These are phyloP conservation scores for Exidia glandulosa DNA, from an alignment of 768 basidiomycete genomes.

Conservation along the genomic window DNA sequence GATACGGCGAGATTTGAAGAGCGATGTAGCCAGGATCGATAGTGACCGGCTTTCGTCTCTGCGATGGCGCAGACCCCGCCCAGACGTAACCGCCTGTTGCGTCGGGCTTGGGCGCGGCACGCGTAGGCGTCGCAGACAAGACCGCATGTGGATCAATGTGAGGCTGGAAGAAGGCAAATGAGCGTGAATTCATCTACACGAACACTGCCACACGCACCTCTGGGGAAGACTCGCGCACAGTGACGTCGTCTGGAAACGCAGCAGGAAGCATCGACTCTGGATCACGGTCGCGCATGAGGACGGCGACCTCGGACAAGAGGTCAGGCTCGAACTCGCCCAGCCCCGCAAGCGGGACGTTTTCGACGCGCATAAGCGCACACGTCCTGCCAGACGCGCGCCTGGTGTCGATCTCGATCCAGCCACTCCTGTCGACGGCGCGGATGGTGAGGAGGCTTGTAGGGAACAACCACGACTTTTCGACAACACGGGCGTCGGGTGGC, in stretches of 20 bases:
- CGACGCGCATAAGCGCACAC: constrained; percentile 70
- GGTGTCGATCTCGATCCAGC: constrained; percentile 83
- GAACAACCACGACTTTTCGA: constrained; percentile 74
- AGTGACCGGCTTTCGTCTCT: constrained; percentile 74
- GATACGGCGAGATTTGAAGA: constrained; percentile 75
- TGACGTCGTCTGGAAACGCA: constrained; percentile 10
- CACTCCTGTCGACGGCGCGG: constrained; percentile 54
- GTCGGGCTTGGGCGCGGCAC: constrained; percentile 39
- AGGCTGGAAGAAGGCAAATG: background rate
- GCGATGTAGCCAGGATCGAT: constrained; percentile 80
- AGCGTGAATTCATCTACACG: background rate
- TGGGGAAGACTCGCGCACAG: constrained; percentile 1
- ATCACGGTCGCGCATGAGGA: constrained; percentile 60
- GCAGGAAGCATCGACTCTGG: constrained; percentile 19
- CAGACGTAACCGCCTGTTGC: constrained; percentile 81
- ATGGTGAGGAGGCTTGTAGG: constrained; percentile 82
- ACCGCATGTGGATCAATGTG: background rate
- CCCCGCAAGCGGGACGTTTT: constrained; percentile 80
- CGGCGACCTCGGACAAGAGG: constrained; percentile 55
- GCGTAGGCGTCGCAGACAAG: background rate
- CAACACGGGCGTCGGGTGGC: constrained; percentile 25
- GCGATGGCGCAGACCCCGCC: constrained; percentile 78
- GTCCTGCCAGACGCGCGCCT: constrained; percentile 85
- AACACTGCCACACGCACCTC: constrained; percentile 4
- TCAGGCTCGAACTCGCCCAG: constrained; percentile 81